phyloP scores from a whole-genome alignment of 1,139 yeast genomes.

The Yamadazyma blattariae region DNA sequence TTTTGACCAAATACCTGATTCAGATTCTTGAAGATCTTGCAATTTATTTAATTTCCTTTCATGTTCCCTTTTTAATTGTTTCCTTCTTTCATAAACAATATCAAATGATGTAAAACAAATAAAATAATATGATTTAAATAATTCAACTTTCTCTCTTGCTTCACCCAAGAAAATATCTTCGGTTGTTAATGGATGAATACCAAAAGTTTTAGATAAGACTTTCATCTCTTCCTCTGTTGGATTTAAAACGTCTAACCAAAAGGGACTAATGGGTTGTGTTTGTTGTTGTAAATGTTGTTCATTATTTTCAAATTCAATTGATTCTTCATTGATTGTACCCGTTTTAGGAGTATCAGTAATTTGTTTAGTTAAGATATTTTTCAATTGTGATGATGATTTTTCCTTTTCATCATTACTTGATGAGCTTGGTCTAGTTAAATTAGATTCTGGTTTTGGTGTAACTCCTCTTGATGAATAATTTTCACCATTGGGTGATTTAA shows the following conservation, averaged over 20 bases:
- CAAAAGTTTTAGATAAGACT: constrained; percentile 84
- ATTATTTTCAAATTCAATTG: not conserved
- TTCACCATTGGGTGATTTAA: not conserved
- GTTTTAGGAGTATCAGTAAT: constrained; percentile 9
- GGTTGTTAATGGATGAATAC: constrained; percentile 92
- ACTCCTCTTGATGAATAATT: not conserved
- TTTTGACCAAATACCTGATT: constrained; percentile 11
- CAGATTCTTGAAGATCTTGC: constrained; percentile 36
- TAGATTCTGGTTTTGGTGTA: not conserved
- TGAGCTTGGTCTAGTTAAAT: not conserved
- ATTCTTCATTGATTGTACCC: constrained; percentile 16
- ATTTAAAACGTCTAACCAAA: constrained; percentile 89
- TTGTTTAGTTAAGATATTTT: constrained; percentile 4
- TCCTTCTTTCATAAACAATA: constrained; percentile 69
- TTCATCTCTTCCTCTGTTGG: constrained; percentile 98
- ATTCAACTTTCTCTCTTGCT: constrained; percentile 90
- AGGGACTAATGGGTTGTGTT: constrained; percentile 58
- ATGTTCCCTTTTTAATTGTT: constrained; percentile 44
- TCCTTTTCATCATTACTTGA: not conserved
- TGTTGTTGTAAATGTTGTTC: too few species aligned
- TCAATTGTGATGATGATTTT: not conserved
- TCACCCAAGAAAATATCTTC: constrained; percentile 95
- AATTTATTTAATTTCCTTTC: constrained; percentile 39
- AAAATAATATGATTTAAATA: constrained; percentile 84
- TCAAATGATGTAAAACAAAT: constrained; percentile 94